Percentiles rank a stretch among this genome's conserved stretches.
Evolutionary conservation across 2,329 filamentous ascomycete genomes (phyloP).

Genomic region (Cadophora sp.): DNA sequence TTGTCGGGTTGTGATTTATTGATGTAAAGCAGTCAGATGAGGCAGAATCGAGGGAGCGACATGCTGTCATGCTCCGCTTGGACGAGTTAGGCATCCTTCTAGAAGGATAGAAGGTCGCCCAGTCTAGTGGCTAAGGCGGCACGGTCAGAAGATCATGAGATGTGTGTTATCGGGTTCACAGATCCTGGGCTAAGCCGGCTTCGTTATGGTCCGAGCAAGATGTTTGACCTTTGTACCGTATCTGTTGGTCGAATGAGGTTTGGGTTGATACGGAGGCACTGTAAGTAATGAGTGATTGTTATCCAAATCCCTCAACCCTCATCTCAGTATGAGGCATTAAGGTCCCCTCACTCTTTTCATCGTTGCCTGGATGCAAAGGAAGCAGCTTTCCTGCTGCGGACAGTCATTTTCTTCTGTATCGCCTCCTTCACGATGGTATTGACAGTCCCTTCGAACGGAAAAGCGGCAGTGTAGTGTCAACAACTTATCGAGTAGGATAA

Average conservation of each 20-base stretch:
- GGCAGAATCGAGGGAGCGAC: conserved; percentile 8
- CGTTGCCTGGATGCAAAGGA: conserved; percentile 4
- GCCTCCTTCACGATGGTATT: background rate
- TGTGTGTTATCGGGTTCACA: background rate
- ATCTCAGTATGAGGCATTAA: conserved; percentile 19
- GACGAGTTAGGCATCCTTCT: conserved; percentile 27
- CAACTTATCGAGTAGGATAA: conserved; percentile 12
- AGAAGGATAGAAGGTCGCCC: conserved; percentile 21
- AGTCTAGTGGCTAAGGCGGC: conserved; percentile 27
- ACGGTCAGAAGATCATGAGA: conserved; percentile 24
- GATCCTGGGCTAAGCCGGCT: conserved; percentile 25
- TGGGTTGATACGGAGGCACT: no score
- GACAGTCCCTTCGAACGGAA: background rate
- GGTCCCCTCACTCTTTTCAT: background rate
- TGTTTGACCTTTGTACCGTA: conserved; percentile 5
- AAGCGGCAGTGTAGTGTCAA: conserved; percentile 23
- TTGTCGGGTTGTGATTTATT: background rate
- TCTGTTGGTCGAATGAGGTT: conserved; percentile 19
- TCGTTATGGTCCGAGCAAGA: conserved; percentile 24
- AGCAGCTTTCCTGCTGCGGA: conserved; percentile 2
- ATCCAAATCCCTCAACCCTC: background rate
- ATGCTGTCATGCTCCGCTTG: background rate
- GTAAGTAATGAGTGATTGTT: background rate
- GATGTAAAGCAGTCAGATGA: conserved; percentile 11
- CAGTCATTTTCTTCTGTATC: background rate